Conservation (phyloP, 371 early-diverging fungal genomes). For the Fennellomyces sp. region DNA sequence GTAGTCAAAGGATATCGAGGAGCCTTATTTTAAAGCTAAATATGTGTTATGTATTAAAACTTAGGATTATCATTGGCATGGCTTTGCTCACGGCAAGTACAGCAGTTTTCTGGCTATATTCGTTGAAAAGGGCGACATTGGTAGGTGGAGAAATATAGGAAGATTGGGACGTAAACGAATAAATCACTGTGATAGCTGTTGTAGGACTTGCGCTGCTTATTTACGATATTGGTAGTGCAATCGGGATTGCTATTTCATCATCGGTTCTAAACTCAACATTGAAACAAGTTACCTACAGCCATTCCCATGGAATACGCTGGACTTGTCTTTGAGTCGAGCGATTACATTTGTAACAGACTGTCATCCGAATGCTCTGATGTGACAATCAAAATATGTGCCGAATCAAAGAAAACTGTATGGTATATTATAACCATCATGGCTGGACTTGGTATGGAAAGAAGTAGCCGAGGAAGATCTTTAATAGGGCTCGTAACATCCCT, state of each 20-base stretch:
- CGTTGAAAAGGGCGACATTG: conserved; percentile 42
- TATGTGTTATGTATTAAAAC: too few relatives aligned
- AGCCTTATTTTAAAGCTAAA: too few relatives aligned
- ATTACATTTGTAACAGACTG: conserved; percentile 32
- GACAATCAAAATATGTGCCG: conserved; percentile 21
- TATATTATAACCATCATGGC: conserved; percentile 30
- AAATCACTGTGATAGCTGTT: too few relatives aligned
- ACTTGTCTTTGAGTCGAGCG: conserved; percentile 26
- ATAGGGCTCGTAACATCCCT: conserved; percentile 7
- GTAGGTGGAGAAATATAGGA: conserved; percentile 3
- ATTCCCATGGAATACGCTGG: conserved; percentile 25
- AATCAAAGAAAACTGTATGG: conserved; percentile 30
- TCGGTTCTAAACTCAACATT: conserved; percentile 37
- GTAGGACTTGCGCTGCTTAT: conserved; percentile 41
- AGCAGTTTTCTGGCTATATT: too few relatives aligned
- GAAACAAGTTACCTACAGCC: conserved; percentile 15
- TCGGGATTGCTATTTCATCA: conserved; percentile 43
- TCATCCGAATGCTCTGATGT: conserved; percentile 21
- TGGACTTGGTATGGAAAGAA: conserved; percentile 30
- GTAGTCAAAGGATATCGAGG: too few relatives aligned
- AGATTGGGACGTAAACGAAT: too few relatives aligned
- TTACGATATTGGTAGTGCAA: conserved; percentile 45
- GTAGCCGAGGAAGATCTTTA: too few relatives aligned
- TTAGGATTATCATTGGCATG: too few relatives aligned
- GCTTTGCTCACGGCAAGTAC: too few relatives aligned